These are phyloP conservation scores for Aspergillus sp. DNA, from an alignment of 2,329 filamentous ascomycete species.

Conservation along the genomic window DNA sequence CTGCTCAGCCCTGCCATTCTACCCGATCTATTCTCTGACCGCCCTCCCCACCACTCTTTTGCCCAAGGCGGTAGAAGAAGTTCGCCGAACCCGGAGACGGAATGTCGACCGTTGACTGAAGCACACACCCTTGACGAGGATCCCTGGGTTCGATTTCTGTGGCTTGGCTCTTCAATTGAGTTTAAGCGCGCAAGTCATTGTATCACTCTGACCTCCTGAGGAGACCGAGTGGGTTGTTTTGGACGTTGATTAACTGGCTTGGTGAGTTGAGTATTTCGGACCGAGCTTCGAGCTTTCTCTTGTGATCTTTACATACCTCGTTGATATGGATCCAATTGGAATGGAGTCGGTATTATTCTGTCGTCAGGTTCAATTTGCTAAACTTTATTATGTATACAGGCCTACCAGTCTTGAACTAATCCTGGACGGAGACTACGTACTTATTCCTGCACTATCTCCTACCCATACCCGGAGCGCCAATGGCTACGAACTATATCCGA, in stretches of 20 bases:
- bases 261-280: neutral
- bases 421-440: neutral
- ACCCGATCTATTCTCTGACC: conserved; percentile 1
- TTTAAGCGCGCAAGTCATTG: neutral
- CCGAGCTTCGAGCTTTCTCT: neutral
- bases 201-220: neutral
- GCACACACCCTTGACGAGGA: neutral
- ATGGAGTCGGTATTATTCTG: neutral
- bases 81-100: conserved; percentile 11
- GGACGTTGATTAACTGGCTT: neutral
- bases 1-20: neutral
- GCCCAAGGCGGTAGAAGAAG: neutral
- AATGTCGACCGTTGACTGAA: neutral
- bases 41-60: conserved; percentile 16
- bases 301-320: neutral
- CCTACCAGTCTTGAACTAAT: neutral
- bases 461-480: neutral
- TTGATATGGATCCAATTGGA: neutral
- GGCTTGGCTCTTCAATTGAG: neutral
- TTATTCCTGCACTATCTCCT: neutral
- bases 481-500: neutral
- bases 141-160: neutral
- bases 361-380: too few relatives aligned
- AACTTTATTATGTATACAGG: neutral
- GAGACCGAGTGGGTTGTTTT: neutral